These are phyloP conservation scores for Ganoderma sinense DNA, from an alignment of 1,284 basidiomycete genomes.

Conservation along the genomic window DNA sequence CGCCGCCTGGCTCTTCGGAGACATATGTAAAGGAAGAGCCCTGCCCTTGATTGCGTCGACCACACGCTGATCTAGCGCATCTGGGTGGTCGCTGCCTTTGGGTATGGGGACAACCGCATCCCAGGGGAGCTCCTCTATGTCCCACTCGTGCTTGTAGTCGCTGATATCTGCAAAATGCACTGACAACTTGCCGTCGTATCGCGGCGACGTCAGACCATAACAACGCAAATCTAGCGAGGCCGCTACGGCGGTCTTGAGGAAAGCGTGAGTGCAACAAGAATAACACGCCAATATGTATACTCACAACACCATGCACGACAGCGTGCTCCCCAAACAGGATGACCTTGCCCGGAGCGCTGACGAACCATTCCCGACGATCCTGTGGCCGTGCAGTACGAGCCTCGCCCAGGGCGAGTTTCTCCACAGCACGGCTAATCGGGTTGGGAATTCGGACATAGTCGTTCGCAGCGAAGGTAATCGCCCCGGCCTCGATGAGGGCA, in stretches of 20 bases:
- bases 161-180: constrained; percentile 86
- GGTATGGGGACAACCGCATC: constrained; percentile 64
- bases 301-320: constrained; percentile 95
- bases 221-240: constrained; percentile 96
- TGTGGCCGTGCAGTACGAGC: constrained; percentile 33
- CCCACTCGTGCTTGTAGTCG: constrained; percentile 84
- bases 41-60: constrained; percentile 70
- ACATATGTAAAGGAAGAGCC: constrained; percentile 54
- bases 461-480: constrained; percentile 63
- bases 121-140: constrained; percentile 88
- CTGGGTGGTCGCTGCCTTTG: constrained; percentile 64
- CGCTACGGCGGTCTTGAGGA: constrained; percentile 86
- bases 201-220: constrained; percentile 85
- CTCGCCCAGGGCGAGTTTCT: constrained; percentile 64
- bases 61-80: constrained; percentile 74
- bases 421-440: constrained; percentile 68
- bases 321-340: constrained; percentile 99
- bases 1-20: constrained; percentile 69
- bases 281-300: constrained; percentile 43
- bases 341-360: constrained; percentile 97
- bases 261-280: constrained; percentile 6
- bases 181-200: constrained; percentile 78
- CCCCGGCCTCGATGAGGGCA: constrained; percentile 92
- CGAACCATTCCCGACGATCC: constrained; percentile 78
- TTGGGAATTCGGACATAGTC: constrained; percentile 58